Percentiles rank a stretch among this genome's conserved stretches.
phyloP scores from a whole-genome alignment of 495 filamentous ascomycete genomes.

The Talaromyces proteolyticus region DNA sequence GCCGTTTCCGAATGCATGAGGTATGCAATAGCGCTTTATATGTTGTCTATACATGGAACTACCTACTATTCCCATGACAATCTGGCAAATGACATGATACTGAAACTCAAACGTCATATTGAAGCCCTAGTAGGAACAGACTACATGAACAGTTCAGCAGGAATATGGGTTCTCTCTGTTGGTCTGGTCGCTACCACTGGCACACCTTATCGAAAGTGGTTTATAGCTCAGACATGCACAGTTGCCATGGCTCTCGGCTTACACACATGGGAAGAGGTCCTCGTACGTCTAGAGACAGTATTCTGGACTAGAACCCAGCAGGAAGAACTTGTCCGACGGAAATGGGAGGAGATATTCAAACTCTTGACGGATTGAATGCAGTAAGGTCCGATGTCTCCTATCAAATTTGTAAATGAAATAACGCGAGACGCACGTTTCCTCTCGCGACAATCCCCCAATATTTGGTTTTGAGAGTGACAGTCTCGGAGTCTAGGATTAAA shows the following conservation, averaged over 20 bases:
- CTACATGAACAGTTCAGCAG: conserved; percentile 12
- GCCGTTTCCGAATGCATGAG: conserved; percentile 35
- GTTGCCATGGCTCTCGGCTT: conserved; percentile 14
- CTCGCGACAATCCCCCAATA: too few species aligned
- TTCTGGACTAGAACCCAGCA: conserved; percentile 27
- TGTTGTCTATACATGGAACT: conserved; percentile 44
- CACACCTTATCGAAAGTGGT: conserved; percentile 23
- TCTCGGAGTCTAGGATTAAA: not conserved
- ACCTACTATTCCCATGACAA: conserved; percentile 45
- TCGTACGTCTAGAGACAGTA: conserved; percentile 18
- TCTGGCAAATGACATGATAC: conserved; percentile 26
- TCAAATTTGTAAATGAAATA: not conserved
- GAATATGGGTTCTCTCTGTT: conserved; percentile 33
- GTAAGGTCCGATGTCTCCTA: not conserved
- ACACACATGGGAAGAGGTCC: conserved; percentile 15
- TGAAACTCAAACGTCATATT: conserved; percentile 21
- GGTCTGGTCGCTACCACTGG: conserved; percentile 31
- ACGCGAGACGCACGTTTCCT: too few species aligned
- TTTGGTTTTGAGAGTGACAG: not conserved
- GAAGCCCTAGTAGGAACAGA: conserved; percentile 10
- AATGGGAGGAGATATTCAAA: conserved; percentile 19
- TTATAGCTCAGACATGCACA: conserved; percentile 12
- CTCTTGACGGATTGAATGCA: not conserved
- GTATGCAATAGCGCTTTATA: conserved; percentile 38
- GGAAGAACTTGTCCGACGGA: conserved; percentile 18